Percentiles rank a stretch among this genome's conserved stretches.
Conservation (phyloP, 345 rosid genomes). For the Corchorus olitorius region DNA sequence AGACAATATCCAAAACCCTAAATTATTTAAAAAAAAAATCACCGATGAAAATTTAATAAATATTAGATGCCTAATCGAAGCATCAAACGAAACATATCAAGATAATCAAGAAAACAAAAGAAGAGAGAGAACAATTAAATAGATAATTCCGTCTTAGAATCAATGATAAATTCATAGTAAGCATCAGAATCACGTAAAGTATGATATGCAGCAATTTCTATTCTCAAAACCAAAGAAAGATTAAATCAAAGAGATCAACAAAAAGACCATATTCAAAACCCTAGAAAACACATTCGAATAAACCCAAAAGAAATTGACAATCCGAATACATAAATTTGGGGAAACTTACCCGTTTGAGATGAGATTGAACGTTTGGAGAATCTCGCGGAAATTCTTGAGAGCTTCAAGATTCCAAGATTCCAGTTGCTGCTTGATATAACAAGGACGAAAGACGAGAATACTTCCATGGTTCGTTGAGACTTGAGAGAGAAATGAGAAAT, state of each 20-base stretch:
- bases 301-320: no score
- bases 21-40: no score
- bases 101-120: background rate
- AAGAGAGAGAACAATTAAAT: background rate
- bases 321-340: background rate
- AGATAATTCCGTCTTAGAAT: background rate
- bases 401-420: slow-evolving; percentile 75
- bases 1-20: no score
- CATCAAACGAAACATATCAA: no score
- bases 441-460: slow-evolving; percentile 79
- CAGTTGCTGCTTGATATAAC: slow-evolving; percentile 58
- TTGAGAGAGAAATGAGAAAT: background rate
- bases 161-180: background rate
- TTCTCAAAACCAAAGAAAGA: background rate
- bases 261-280: no score
- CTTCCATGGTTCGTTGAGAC: slow-evolving; percentile 48
- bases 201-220: background rate
- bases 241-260: background rate
- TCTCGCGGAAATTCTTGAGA: slow-evolving; percentile 74
- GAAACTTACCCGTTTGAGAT: slow-evolving; percentile 75
- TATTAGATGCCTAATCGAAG: no score
- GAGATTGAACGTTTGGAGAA: slow-evolving; percentile 80
- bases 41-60: no score
- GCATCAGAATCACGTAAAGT: no score
- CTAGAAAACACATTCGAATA: no score